These are phyloP conservation scores for Passiflora organensis DNA, from an alignment of 345 rosid species.

Conservation along the genomic window DNA sequence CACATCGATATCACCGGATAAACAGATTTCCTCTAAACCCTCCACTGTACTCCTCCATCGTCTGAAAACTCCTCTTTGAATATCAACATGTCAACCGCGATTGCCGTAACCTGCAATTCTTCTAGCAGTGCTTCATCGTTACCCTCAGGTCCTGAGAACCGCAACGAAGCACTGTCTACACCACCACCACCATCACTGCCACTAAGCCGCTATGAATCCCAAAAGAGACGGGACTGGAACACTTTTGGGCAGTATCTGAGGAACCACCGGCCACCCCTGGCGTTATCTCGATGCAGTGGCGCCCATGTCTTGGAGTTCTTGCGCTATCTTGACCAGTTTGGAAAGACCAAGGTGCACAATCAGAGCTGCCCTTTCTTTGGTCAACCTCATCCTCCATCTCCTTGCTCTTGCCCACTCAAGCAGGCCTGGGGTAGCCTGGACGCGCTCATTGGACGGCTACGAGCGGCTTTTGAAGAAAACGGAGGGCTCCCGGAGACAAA, in stretches of 20 bases:
- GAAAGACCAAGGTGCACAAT: constrained; percentile 31
- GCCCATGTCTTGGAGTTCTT: constrained; percentile 32
- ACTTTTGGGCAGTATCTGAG: constrained; percentile 33
- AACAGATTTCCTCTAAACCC: too few species aligned
- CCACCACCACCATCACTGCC: not conserved
- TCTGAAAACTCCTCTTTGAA: too few species aligned
- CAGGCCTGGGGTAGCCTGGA: constrained; percentile 35
- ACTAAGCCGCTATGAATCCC: constrained; percentile 33
- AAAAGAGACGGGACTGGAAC: constrained; percentile 37
- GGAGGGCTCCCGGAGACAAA: constrained; percentile 29
- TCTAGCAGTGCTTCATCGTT: too few species aligned
- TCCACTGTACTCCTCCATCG: too few species aligned
- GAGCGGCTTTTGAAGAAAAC: constrained; percentile 29
- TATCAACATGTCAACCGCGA: too few species aligned
- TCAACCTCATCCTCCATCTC: constrained; percentile 34
- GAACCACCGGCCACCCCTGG: constrained; percentile 32
- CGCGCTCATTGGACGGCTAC: constrained; percentile 28
- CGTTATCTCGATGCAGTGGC: constrained; percentile 34
- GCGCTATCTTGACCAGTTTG: constrained; percentile 30
- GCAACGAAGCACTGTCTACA: not conserved
- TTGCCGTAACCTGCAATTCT: too few species aligned
- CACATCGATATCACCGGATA: too few species aligned
- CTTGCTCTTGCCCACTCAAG: constrained; percentile 34
- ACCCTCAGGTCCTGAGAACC: too few species aligned
- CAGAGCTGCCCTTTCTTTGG: constrained; percentile 32